Evolutionary conservation across 2,329 filamentous ascomycete genomes (phyloP).

Genomic region (Ophiostoma quercus): DNA sequence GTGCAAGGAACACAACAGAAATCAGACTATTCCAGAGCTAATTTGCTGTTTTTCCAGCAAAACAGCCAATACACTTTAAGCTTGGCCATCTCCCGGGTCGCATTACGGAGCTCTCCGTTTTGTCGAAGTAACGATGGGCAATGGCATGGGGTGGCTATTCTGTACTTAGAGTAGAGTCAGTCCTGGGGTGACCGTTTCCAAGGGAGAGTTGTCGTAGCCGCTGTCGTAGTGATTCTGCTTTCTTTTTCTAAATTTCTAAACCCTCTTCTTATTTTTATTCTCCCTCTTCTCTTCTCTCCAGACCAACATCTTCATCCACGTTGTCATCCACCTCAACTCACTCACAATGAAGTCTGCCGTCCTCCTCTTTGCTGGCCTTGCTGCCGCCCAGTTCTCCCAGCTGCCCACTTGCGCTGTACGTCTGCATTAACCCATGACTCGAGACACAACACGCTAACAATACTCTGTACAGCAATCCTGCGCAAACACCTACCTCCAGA

Average conservation of each 20-base stretch:
- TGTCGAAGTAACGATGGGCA: neutral
- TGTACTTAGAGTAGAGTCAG: neutral
- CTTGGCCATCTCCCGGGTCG: slow-evolving; percentile 11
- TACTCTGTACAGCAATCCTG: slow-evolving; percentile 33
- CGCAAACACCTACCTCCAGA: slow-evolving; percentile 31
- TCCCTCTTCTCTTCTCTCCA: neutral
- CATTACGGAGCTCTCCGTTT: neutral
- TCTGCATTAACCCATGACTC: slow-evolving; percentile 25
- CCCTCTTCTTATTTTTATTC: neutral
- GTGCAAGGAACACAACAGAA: neutral
- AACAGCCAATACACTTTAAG: slow-evolving; percentile 15
- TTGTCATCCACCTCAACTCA: neutral
- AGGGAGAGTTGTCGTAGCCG: neutral
- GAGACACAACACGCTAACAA: neutral
- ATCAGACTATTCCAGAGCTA: slow-evolving; percentile 1
- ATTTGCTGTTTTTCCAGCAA: slow-evolving; percentile 6
- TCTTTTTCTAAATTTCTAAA: neutral
- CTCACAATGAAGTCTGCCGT: slow-evolving; percentile 43
- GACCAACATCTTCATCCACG: neutral
- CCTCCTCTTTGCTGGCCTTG: slow-evolving; percentile 47
- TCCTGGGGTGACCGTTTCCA: neutral
- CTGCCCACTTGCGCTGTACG: slow-evolving; percentile 54
- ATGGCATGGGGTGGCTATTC: neutral
- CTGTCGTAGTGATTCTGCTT: neutral
- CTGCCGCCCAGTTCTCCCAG: slow-evolving; percentile 44